A percentile compares a stretch with the other conserved stretches of the same genome.
phyloP scores from a whole-genome alignment of 2,329 filamentous ascomycete genomes.

The Aspergillus texensis region DNA sequence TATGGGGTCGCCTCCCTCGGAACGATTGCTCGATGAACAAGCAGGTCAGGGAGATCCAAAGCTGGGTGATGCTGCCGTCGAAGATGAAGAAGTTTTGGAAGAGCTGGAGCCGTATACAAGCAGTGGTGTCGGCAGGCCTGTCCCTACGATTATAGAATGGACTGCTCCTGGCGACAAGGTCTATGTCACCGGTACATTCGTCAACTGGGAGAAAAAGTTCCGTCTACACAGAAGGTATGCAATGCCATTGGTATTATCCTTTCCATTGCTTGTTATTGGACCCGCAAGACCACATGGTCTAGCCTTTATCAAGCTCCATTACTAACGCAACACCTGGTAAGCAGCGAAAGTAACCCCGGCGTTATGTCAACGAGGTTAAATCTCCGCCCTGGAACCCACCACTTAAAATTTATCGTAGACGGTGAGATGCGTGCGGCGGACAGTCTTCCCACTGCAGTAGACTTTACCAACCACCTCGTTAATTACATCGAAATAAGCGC shows the following conservation, averaged over 20 bases:
- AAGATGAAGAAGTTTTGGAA: constrained; percentile 77
- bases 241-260: constrained; percentile 27
- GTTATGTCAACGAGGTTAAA: constrained; percentile 77
- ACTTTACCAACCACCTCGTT: constrained; percentile 96
- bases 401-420: constrained; percentile 94
- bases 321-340: constrained; percentile 15
- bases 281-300: neutral
- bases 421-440: constrained; percentile 88
- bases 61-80: constrained; percentile 56
- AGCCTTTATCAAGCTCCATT: constrained; percentile 8
- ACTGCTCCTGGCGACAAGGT: constrained; percentile 79
- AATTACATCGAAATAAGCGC: constrained; percentile 96
- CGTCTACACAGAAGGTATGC: constrained; percentile 80
- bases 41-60: constrained; percentile 60
- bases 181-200: constrained; percentile 96
- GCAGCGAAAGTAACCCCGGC: constrained; percentile 52
- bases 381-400: constrained; percentile 90
- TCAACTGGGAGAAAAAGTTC: constrained; percentile 95
- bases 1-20: constrained; percentile 49
- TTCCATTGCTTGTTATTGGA: neutral
- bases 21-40: constrained; percentile 50
- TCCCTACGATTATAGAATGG: constrained; percentile 88
- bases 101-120: constrained; percentile 67
- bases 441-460: constrained; percentile 88
- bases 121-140: constrained; percentile 73